Evolutionary conservation across 148 eudicot species (phyloP), one percentile per base, ranked within the genome.

Genomic region (Rhododendron williamsianum): DNA sequence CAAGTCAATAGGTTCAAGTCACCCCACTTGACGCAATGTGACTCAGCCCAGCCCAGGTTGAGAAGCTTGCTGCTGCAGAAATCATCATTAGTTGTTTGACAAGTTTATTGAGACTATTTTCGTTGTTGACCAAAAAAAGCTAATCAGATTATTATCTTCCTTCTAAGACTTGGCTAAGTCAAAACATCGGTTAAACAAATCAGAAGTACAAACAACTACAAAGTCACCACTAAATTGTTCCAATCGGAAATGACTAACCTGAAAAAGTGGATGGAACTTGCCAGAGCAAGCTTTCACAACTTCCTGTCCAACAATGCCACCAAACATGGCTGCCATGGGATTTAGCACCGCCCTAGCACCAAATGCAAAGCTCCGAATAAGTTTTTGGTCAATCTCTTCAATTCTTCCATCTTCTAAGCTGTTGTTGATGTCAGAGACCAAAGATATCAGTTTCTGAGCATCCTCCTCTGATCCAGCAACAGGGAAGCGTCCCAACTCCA

Each of bases 291-390:
- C 98, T 91, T 96, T 96, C 85, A 96, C 79, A 87, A 94, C 95
- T 90, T 96, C 98, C 87, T 94, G 98, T 49, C 98, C 98, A 38
- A 93, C 95, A 87, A 96, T 90, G 54, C 98, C 98, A 83, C 98
- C 98, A 88, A 96, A 96, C 98, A 96, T 93, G 86, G 98, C 98
- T 86, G 96, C 98, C 96, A 96, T 92, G 80, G 98, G 98, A 89
- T 92, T 96, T 86, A 96, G 90, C 11, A 94, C 94, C 15, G 98
- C 98, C 77, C 93, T 91, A 51, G 98, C 93, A 85, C 98, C 98
- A 90, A 92, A 94, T 10, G 96, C 93, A 88, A 96, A 96, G 82
- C 91, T 90, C 27, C 90, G 91, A 81, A 96, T 67, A 85, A 96
- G 91, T 87, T 91, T 92, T 48, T 91, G 93, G 85, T 92, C 90